A percentile compares a stretch with the other conserved stretches of the same genome.
Evolutionary conservation across 2,329 filamentous ascomycete genomes (phyloP).

Genomic region (Plenodomus tracheiphilus): DNA sequence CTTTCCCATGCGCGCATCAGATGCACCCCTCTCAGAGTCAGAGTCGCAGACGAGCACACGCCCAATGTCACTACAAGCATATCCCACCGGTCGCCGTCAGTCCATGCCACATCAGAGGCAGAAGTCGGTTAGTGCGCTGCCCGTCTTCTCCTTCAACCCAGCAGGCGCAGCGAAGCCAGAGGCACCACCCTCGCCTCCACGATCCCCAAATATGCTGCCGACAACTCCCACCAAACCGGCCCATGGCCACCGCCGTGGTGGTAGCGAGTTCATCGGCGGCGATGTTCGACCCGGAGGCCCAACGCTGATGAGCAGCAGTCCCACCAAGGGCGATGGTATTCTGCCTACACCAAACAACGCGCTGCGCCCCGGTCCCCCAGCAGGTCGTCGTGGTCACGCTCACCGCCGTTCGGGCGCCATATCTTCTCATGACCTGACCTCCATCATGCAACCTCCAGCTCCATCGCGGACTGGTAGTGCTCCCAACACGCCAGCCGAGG

Average conservation of each 20-base stretch:
- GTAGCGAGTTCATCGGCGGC: conserved; percentile 85
- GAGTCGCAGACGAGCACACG: conserved; percentile 40
- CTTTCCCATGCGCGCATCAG: conserved; percentile 48
- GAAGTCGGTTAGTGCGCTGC: conserved; percentile 49
- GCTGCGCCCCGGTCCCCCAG: conserved; percentile 53
- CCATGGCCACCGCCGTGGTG: conserved; percentile 70
- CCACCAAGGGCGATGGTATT: conserved; percentile 65
- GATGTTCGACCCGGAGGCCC: conserved; percentile 57
- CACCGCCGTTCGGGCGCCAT: conserved; percentile 82
- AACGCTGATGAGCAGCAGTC: conserved; percentile 68
- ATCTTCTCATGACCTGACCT: conserved; percentile 78
- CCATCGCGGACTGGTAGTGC: conserved; percentile 64
- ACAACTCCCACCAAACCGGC: conserved; percentile 57
- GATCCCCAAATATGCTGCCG: conserved; percentile 43
- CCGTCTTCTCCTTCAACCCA: conserved; percentile 55
- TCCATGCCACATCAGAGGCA: conserved; percentile 43
- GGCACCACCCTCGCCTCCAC: conserved; percentile 40
- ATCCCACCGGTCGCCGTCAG: conserved; percentile 38
- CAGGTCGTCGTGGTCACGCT: conserved; percentile 68
- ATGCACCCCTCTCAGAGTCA: conserved; percentile 30
- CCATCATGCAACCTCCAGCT: conserved; percentile 65
- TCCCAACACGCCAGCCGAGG: conserved; percentile 62
- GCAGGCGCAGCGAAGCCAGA: conserved; percentile 41
- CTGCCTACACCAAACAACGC: conserved; percentile 60
- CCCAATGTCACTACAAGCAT: conserved; percentile 44